phyloP scores from a whole-genome alignment of 768 basidiomycete genomes.

The Leccinum longicurvipes region DNA sequence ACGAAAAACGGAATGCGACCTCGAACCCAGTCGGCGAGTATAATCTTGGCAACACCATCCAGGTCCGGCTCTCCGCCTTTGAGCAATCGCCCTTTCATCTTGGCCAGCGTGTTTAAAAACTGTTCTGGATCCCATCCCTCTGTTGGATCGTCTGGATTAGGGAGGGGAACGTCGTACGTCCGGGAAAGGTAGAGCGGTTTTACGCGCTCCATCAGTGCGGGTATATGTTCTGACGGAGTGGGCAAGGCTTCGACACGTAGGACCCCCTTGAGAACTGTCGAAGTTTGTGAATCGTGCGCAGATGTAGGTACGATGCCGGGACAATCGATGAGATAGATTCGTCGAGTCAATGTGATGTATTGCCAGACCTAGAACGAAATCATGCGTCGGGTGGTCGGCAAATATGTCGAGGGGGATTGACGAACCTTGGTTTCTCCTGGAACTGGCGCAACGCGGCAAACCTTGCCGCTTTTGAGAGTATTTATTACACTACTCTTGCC shows the following conservation, averaged over 20 bases:
- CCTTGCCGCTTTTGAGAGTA: conserved; percentile 96
- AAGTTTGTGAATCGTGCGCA: conserved; percentile 83
- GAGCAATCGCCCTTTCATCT: conserved; percentile 87
- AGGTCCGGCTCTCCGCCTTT: conserved; percentile 94
- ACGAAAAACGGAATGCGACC: conserved; percentile 98
- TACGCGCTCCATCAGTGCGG: conserved; percentile 84
- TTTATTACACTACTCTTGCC: conserved; percentile 98
- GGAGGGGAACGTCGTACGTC: conserved; percentile 72
- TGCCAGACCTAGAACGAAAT: conserved; percentile 75
- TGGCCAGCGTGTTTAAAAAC: conserved; percentile 80
- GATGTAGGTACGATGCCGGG: conserved; percentile 97
- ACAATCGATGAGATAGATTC: conserved; percentile 99
- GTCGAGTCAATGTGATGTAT: conserved; percentile 94
- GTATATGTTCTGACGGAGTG: conserved; percentile 90
- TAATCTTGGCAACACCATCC: conserved; percentile 90
- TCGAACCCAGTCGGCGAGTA: conserved; percentile 95
- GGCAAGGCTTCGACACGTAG: conserved; percentile 93
- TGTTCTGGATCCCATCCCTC: conserved; percentile 68
- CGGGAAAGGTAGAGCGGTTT: conserved; percentile 88
- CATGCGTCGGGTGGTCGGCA: background rate
- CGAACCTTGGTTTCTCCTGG: conserved; percentile 92
- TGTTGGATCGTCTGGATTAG: conserved; percentile 50
- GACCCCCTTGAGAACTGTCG: conserved; percentile 94
- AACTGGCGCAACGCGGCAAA: conserved; percentile 93
- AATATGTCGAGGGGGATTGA: background rate